phyloP scores from a whole-genome alignment of 2,329 filamentous ascomycete species.

The Microdochium nivale region DNA sequence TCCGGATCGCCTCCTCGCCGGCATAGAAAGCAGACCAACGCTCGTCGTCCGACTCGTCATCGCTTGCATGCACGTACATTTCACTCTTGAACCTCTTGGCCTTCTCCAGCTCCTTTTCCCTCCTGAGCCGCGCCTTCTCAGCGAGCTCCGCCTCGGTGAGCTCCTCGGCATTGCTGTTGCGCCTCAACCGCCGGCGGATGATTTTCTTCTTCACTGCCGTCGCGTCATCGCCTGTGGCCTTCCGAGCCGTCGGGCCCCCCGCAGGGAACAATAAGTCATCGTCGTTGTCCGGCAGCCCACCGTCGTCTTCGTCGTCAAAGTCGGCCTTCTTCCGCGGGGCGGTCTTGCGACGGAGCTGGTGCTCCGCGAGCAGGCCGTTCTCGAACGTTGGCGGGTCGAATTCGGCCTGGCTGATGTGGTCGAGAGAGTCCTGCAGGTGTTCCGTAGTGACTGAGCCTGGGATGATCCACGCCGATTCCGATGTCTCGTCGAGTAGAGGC shows the following conservation, averaged over 20 bases:
- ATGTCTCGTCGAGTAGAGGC: constrained; percentile 55
- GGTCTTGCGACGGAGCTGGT: constrained; percentile 69
- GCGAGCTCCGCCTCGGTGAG: constrained; percentile 56
- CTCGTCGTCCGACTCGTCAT: constrained; percentile 82
- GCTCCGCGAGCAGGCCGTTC: constrained; percentile 63
- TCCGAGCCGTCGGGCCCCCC: constrained; percentile 53
- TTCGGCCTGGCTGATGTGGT: constrained; percentile 68
- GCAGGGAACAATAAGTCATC: constrained; percentile 60
- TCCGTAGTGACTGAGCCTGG: constrained; percentile 56
- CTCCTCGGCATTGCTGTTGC: constrained; percentile 32
- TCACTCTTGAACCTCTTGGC: constrained; percentile 74
- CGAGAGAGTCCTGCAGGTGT: constrained; percentile 59
- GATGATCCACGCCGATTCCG: constrained; percentile 71
- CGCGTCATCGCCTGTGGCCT: constrained; percentile 37
- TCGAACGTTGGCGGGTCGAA: constrained; percentile 72
- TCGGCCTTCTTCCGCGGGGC: constrained; percentile 45
- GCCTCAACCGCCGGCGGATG: constrained; percentile 46
- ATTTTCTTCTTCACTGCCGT: constrained; percentile 48
- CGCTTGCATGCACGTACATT: constrained; percentile 71
- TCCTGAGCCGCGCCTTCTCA: constrained; percentile 51
- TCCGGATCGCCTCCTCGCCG: constrained; percentile 58
- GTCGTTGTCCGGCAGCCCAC: constrained; percentile 37
- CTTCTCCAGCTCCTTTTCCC: constrained; percentile 67
- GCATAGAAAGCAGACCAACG: constrained; percentile 61
- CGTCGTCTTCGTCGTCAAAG: constrained; percentile 65